Evolutionary conservation across 148 eudicot genomes (phyloP).

Genomic region (Diospyros kaki): DNA sequence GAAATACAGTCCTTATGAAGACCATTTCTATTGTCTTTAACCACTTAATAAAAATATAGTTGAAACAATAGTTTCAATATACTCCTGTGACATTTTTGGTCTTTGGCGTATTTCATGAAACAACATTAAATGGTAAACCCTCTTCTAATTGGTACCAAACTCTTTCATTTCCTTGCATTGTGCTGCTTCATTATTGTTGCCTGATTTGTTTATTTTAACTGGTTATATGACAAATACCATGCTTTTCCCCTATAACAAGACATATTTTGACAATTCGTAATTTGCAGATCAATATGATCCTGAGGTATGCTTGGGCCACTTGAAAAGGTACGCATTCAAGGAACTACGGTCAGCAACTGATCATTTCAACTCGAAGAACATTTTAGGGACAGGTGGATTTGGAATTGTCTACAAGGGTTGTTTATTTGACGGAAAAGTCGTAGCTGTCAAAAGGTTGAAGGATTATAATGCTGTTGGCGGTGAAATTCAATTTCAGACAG

Average conservation of each 20-base stretch:
- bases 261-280: conserved; percentile 9
- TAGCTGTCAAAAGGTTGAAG: conserved; percentile 87
- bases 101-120: not conserved
- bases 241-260: not conserved
- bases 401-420: conserved; percentile 83
- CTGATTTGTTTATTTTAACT: not conserved
- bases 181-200: too few species aligned
- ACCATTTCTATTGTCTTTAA: not conserved
- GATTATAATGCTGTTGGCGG: conserved; percentile 66
- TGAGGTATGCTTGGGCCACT: conserved; percentile 79
- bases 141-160: too few species aligned
- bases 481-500: conserved; percentile 86
- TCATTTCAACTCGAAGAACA: conserved; percentile 74
- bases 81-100: not conserved
- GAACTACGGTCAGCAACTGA: conserved; percentile 80
- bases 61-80: not conserved
- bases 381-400: conserved; percentile 84
- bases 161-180: too few species aligned
- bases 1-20: not conserved
- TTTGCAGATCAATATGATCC: conserved; percentile 81
- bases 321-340: conserved; percentile 71
- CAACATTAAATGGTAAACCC: not conserved
- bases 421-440: conserved; percentile 62
- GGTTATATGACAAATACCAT: not conserved
- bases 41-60: not conserved